Evolutionary conservation across 345 rosid species (phyloP), one percentile per base, ranked within the genome.

Genomic region (Isatis tinctoria): DNA sequence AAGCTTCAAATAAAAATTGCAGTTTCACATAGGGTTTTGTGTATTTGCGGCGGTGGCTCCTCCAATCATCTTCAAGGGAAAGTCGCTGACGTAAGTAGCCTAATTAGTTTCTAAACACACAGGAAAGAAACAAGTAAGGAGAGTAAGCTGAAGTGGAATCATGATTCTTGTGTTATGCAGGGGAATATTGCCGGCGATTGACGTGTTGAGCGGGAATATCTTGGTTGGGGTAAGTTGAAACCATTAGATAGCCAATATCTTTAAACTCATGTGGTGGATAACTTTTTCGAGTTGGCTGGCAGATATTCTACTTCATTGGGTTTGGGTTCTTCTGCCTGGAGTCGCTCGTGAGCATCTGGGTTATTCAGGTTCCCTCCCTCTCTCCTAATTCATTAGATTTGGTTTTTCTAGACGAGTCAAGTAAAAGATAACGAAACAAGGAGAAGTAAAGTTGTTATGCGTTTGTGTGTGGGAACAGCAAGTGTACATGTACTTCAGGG

Each of bases 401-500:
- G 11, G 44, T 28, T 24, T 45, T 18, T 17, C 8, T 6, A 5
- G 49, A 45, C 17, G 17, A 48, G 27, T 9, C 4, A 48, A 48
- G 52, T 24, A 53, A 52, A 24, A 24, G 6, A 4, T 5, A 51
- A n/a, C n/a, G 4, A 40, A 43, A 14, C 13, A 20, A 24, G 27
- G 36, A 47, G 43, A 71, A 60, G 51, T 24, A 24, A 49, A 70
- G 40, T 61, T 24, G 44, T 58, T 22, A 22, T 22, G 24, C 24
- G 24, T 22, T 57, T 49, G 53, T 33, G 27, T 32, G 35, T 20
- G 70, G 35, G 45, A 84, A 84, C 97, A 92, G 98, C 96, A 95
- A 95, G 88, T 90, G 51, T 89, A 89, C 86, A 89, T 89, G 97
- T 91, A 91, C 75, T 89, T 91, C 87, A 87, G 97, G 47, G 97